These are phyloP conservation scores for Cicer yamashitae DNA, from an alignment of 306 rosid species.

Conservation along the genomic window DNA sequence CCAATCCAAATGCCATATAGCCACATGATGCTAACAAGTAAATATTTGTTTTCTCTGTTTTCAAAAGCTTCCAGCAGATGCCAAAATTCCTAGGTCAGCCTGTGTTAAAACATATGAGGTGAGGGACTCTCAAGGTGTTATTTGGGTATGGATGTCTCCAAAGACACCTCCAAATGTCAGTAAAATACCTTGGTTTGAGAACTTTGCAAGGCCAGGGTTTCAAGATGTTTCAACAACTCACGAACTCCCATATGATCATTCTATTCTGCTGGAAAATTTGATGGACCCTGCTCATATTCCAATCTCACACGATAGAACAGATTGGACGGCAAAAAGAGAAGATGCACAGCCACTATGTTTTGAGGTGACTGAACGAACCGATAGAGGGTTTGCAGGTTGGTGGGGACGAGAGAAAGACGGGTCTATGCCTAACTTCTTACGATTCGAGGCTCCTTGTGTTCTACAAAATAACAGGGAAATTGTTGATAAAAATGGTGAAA, in stretches of 20 bases:
- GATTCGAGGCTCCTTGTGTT: slow-evolving; percentile 87
- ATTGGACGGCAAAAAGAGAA: slow-evolving; percentile 83
- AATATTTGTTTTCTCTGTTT: slow-evolving; percentile 15
- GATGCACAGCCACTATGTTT: slow-evolving; percentile 80
- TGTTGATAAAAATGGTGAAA: slow-evolving; percentile 64
- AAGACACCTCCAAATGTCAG: slow-evolving; percentile 65
- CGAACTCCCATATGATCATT: slow-evolving; percentile 98
- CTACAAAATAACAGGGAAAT: slow-evolving; percentile 83
- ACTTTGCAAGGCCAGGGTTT: slow-evolving; percentile 85
- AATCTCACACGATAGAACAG: slow-evolving; percentile 95
- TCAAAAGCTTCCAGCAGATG: slow-evolving; percentile 86
- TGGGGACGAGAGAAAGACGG: slow-evolving; percentile 79
- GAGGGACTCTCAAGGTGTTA: slow-evolving; percentile 89
- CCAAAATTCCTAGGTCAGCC: slow-evolving; percentile 86
- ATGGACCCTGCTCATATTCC: slow-evolving; percentile 99
- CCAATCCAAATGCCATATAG: slow-evolving; percentile 1
- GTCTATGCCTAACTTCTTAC: slow-evolving; percentile 58
- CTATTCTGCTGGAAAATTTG: slow-evolving; percentile 90
- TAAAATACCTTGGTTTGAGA: slow-evolving; percentile 90
- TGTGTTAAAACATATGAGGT: slow-evolving; percentile 80
- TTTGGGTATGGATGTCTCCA: slow-evolving; percentile 98
- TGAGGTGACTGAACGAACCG: slow-evolving; percentile 76
- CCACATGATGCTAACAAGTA: slow-evolving; percentile 4
- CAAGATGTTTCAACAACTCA: slow-evolving; percentile 77
- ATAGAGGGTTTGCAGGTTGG: slow-evolving; percentile 92